Conservation (phyloP, 2,329 filamentous ascomycete genomes). For the Ophiostoma ulmi region DNA sequence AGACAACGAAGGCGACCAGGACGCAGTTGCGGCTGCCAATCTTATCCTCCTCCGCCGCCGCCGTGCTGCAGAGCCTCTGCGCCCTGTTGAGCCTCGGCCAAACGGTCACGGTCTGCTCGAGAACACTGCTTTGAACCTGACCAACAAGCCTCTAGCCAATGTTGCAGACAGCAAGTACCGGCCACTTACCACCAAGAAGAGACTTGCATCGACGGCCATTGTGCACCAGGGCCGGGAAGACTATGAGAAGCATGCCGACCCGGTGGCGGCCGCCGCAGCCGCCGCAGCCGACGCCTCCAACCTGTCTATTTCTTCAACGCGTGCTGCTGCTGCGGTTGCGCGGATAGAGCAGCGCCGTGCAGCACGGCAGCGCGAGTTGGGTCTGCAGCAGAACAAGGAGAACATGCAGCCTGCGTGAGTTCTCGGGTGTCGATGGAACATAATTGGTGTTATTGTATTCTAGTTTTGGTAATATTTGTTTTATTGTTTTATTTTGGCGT, state of each 20-base stretch:
- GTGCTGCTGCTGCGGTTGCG: slow-evolving; percentile 51
- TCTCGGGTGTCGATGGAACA: not conserved
- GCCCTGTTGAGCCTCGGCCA: slow-evolving; percentile 16
- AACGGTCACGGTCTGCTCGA: not conserved
- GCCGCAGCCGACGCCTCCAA: slow-evolving; percentile 32
- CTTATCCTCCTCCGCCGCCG: slow-evolving; percentile 18
- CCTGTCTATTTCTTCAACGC: slow-evolving; percentile 45
- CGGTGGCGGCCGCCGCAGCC: slow-evolving; percentile 9
- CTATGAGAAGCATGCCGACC: not conserved
- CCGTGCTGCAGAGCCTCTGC: slow-evolving; percentile 23
- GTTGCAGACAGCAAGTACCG: not conserved
- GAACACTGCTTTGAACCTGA: not conserved
- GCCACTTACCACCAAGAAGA: not conserved
- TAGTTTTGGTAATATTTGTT: not conserved
- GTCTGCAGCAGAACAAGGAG: slow-evolving; percentile 44
- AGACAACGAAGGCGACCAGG: not conserved
- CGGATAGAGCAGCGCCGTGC: slow-evolving; percentile 50
- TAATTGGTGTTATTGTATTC: not conserved
- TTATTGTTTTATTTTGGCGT: not conserved
- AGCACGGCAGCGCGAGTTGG: slow-evolving; percentile 38
- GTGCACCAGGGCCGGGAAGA: not conserved
- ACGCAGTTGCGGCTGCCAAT: slow-evolving; percentile 10
- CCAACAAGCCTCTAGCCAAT: not conserved
- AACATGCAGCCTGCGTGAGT: slow-evolving; percentile 41
- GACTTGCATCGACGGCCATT: not conserved